These are phyloP conservation scores for Phalaenopsis aphrodite DNA, from an alignment of 106 monocot species.

Conservation along the genomic window DNA sequence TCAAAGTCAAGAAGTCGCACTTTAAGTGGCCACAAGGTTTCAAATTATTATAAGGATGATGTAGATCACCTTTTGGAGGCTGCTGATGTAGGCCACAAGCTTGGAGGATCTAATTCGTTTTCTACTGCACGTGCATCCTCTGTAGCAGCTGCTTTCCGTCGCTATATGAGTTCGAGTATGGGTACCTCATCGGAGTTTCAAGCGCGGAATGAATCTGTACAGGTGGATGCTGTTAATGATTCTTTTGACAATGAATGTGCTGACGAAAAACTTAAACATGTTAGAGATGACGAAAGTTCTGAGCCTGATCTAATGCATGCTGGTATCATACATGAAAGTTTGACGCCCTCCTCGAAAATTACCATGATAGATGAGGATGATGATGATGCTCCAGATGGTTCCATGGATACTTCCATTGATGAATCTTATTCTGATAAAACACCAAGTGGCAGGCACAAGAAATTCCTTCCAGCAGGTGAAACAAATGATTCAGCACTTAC, in stretches of 20 bases:
- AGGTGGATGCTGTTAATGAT: not conserved
- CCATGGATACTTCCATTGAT: no score
- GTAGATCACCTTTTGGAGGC: slow-evolving; percentile 6
- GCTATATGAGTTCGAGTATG: slow-evolving; percentile 21
- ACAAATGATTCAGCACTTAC: not conserved
- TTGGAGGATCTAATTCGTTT: slow-evolving; percentile 49
- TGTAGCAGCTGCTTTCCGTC: slow-evolving; percentile 64
- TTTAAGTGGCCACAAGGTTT: slow-evolving; percentile 41
- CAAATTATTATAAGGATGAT: slow-evolving; percentile 41
- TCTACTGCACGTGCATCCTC: slow-evolving; percentile 50
- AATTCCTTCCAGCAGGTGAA: not conserved
- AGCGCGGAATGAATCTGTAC: not conserved
- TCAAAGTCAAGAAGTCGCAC: slow-evolving; percentile 71
- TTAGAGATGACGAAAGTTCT: slow-evolving; percentile 6
- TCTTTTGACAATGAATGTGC: slow-evolving; percentile 35
- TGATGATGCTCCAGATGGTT: not conserved
- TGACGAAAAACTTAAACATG: slow-evolving; percentile 16
- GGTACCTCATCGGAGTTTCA: not conserved
- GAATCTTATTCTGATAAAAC: no score
- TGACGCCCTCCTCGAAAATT: not conserved
- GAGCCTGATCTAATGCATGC: slow-evolving; percentile 25
- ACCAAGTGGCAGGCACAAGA: not conserved
- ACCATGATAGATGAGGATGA: not conserved
- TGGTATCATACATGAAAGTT: not conserved
- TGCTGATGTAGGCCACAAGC: slow-evolving; percentile 30